Conservation (phyloP, 148 eudicot species). For the Limonium bicolor region DNA sequence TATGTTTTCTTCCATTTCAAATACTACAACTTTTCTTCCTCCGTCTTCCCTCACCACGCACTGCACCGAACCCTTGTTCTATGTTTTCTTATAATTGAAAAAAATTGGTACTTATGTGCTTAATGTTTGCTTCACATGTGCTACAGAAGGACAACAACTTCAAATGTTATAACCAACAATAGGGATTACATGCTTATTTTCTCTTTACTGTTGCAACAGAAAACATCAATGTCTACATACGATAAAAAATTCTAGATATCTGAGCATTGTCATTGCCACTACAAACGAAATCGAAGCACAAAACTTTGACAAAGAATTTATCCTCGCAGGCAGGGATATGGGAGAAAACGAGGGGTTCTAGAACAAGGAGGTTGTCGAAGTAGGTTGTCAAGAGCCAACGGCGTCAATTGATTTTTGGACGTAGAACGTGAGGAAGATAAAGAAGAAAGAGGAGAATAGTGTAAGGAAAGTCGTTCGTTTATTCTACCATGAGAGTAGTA, state of each 20-base stretch:
- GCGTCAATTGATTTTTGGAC: conserved; percentile 2
- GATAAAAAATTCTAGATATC: conserved; percentile 21
- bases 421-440: conserved; percentile 14
- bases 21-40: too few species aligned
- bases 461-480: conserved; percentile 10
- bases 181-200: too few species aligned
- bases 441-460: conserved; percentile 13
- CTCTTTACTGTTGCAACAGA: too few species aligned
- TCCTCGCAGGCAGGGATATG: conserved; percentile 16
- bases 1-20: too few species aligned
- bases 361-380: neutral
- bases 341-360: neutral
- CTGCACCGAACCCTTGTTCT: too few species aligned
- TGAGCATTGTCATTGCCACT: conserved; percentile 40
- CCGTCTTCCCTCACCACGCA: too few species aligned
- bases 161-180: too few species aligned
- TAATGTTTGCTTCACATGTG: too few species aligned
- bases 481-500: conserved; percentile 9
- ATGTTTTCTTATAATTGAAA: too few species aligned
- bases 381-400: neutral
- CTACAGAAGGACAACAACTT: too few species aligned
- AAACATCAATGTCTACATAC: too few species aligned
- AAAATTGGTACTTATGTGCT: too few species aligned
- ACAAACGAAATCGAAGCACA: conserved; percentile 26
- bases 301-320: conserved; percentile 12